These are phyloP conservation scores for Ochetophila trinervis DNA, from an alignment of 306 rosid species.

Conservation along the genomic window DNA sequence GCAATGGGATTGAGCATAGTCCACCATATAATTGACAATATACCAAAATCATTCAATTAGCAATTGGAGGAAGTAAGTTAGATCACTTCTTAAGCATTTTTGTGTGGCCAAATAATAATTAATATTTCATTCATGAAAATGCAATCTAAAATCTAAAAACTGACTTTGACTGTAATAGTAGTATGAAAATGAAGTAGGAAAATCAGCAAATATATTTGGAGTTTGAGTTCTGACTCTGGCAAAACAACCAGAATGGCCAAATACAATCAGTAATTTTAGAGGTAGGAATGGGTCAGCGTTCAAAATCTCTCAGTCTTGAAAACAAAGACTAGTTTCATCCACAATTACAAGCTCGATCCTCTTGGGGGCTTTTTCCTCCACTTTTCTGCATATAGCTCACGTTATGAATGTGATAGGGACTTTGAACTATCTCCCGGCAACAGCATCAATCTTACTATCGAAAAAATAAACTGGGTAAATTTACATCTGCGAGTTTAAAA, in stretches of 20 bases:
- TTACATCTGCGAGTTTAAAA: no score
- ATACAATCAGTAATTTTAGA: no score
- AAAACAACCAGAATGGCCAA: background rate
- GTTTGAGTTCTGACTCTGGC: background rate
- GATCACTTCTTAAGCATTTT: background rate
- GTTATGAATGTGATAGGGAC: slow-evolving; percentile 13
- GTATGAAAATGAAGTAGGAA: no score
- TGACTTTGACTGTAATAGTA: no score
- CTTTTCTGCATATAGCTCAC: slow-evolving; percentile 1
- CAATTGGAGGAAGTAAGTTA: background rate
- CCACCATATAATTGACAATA: slow-evolving; percentile 9
- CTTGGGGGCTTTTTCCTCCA: background rate
- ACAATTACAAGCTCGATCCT: background rate
- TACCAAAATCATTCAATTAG: background rate
- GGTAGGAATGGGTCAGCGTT: slow-evolving; percentile 3
- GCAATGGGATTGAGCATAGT: background rate
- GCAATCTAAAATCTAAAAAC: no score
- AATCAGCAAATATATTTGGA: no score
- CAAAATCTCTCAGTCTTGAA: background rate
- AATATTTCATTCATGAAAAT: no score
- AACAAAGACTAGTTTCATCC: background rate
- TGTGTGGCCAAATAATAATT: background rate
- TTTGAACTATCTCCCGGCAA: background rate
- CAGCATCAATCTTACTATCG: slow-evolving; percentile 1
- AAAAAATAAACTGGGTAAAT: no score